A percentile compares a stretch with the other conserved stretches of the same genome.
Evolutionary conservation across 306 rosid species (phyloP).

Genomic region (Cicer chorassanicum): DNA sequence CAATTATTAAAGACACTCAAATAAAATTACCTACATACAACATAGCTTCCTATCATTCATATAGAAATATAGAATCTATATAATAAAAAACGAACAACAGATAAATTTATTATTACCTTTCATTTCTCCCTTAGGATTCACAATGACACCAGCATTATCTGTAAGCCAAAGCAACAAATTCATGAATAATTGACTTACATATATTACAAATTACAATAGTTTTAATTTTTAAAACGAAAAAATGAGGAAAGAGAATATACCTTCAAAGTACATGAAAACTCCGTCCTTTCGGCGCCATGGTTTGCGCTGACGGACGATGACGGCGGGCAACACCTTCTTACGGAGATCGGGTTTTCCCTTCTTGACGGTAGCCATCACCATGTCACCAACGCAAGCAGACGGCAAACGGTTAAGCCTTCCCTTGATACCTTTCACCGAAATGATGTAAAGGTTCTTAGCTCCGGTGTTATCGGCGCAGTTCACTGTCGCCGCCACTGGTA

Average conservation of each 20-base stretch:
- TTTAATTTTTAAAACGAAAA: no score
- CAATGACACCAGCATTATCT: constrained; percentile 92
- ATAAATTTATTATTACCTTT: constrained; percentile 54
- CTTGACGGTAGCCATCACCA: constrained; percentile 97
- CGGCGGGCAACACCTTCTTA: constrained; percentile 90
- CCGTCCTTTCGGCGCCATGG: constrained; percentile 99
- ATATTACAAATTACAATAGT: no score
- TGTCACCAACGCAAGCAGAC: constrained; percentile 89
- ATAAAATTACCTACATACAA: neutral
- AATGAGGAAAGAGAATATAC: constrained; percentile 4
- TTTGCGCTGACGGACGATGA: constrained; percentile 88
- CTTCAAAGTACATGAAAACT: constrained; percentile 91
- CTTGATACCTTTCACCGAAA: constrained; percentile 90
- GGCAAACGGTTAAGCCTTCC: constrained; percentile 87
- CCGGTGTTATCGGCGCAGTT: constrained; percentile 95
- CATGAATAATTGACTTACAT: neutral
- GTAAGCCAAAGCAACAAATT: neutral
- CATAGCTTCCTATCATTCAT: neutral
- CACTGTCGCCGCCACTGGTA: constrained; percentile 94
- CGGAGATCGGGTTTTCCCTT: constrained; percentile 90
- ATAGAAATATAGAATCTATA: neutral
- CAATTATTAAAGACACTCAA: neutral
- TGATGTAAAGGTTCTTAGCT: constrained; percentile 88
- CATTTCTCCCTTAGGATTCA: constrained; percentile 93
- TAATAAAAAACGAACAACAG: neutral